These are phyloP conservation scores for Puccinia horiana DNA, from an alignment of 1,284 basidiomycete species.

Conservation along the genomic window DNA sequence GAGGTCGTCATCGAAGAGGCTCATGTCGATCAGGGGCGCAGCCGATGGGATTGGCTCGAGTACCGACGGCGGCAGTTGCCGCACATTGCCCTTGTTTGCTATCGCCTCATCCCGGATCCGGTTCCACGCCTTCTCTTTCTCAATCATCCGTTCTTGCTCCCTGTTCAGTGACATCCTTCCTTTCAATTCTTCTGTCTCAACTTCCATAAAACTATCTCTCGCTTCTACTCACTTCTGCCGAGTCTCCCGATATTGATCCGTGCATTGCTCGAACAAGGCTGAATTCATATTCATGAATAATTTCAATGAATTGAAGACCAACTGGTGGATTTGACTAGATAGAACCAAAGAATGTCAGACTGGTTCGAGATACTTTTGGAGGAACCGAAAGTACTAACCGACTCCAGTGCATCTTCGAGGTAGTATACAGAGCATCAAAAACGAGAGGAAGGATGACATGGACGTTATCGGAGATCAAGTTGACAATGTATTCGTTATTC, in stretches of 20 bases:
- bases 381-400: slow-evolving; percentile 65
- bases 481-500: slow-evolving; percentile 99
- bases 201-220: neutral
- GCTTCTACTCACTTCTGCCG: slow-evolving; percentile 74
- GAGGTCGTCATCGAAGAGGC: slow-evolving; percentile 50
- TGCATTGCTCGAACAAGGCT: slow-evolving; percentile 87
- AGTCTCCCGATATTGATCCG: slow-evolving; percentile 89
- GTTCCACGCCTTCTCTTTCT: slow-evolving; percentile 54
- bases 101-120: slow-evolving; percentile 52
- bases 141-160: slow-evolving; percentile 52
- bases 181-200: neutral
- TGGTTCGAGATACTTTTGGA: slow-evolving; percentile 23
- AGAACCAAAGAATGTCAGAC: neutral
- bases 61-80: slow-evolving; percentile 34
- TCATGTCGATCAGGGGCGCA: slow-evolving; percentile 47
- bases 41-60: slow-evolving; percentile 42
- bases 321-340: slow-evolving; percentile 91
- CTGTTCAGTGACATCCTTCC: slow-evolving; percentile 44
- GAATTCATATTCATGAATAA: slow-evolving; percentile 99
- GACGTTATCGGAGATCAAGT: slow-evolving; percentile 97
- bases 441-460: slow-evolving; percentile 87
- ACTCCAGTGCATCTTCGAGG: slow-evolving; percentile 98
- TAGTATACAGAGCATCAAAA: slow-evolving; percentile 94
- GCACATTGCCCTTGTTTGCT: slow-evolving; percentile 50
- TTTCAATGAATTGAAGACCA: slow-evolving; percentile 98